Conservation (phyloP, 2,329 filamentous ascomycete genomes). For the Trichoderma sp. region DNA sequence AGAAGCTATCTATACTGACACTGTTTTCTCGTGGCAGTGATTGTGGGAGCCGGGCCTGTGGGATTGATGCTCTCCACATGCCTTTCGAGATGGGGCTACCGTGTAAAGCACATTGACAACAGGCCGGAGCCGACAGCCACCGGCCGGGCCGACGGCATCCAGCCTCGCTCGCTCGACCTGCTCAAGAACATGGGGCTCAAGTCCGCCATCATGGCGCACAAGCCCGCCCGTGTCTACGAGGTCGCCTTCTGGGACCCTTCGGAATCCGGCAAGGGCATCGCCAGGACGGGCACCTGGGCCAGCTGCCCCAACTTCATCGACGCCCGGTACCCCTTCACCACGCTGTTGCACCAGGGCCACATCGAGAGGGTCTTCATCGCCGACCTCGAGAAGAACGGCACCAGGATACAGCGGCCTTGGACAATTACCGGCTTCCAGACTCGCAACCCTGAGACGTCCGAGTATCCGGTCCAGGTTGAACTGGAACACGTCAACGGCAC, state of each 20-base stretch:
- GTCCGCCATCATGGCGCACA: constrained; percentile 80
- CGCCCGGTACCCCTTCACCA: constrained; percentile 70
- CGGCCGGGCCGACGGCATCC: constrained; percentile 87
- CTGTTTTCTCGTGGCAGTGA: constrained; percentile 55
- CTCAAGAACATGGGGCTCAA: constrained; percentile 89
- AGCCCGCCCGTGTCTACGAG: constrained; percentile 83
- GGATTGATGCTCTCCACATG: constrained; percentile 86
- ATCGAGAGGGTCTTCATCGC: constrained; percentile 71
- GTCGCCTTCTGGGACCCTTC: constrained; percentile 73
- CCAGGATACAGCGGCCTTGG: constrained; percentile 65
- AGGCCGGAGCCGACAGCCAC: constrained; percentile 80
- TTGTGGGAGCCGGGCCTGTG: constrained; percentile 86
- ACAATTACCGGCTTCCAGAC: constrained; percentile 64
- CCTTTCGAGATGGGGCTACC: constrained; percentile 90
- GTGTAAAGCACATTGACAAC: constrained; percentile 93
- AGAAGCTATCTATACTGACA: neutral
- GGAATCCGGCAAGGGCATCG: constrained; percentile 58
- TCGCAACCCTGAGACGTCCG: constrained; percentile 56
- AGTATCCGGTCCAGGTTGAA: constrained; percentile 79
- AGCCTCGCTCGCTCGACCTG: constrained; percentile 84
- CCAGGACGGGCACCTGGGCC: constrained; percentile 74
- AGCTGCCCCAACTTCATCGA: constrained; percentile 85
- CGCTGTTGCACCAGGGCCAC: constrained; percentile 69
- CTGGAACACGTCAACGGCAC: constrained; percentile 76
- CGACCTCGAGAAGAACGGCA: constrained; percentile 64